Percentiles rank a stretch among this genome's conserved stretches.
Conservation (phyloP, 805 yeast species). For the Teunomyces gatunensis region DNA sequence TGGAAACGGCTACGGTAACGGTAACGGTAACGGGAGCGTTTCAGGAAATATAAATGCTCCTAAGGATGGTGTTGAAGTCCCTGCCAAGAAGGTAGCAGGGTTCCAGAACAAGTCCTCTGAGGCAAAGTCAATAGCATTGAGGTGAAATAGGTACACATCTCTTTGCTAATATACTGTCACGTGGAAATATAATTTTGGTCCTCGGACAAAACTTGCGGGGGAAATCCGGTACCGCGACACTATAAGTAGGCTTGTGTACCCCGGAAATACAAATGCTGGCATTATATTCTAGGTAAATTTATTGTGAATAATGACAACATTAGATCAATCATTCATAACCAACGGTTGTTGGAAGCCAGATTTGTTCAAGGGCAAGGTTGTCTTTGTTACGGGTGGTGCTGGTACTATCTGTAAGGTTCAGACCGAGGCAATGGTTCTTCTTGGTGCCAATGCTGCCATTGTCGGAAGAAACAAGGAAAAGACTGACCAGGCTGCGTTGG, state of each 20-base stretch:
- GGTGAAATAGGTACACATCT: neutral
- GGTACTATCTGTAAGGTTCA: constrained; percentile 29
- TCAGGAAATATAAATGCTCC: neutral
- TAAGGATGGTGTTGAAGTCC: neutral
- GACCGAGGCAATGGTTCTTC: constrained; percentile 26
- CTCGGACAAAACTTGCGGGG: constrained; percentile 3
- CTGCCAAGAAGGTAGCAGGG: constrained; percentile 1
- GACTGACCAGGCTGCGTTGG: constrained; percentile 22
- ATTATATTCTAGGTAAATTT: neutral
- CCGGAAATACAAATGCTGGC: neutral
- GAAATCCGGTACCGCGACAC: neutral
- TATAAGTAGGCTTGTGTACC: neutral
- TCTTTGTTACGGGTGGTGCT: constrained; percentile 30
- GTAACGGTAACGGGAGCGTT: neutral
- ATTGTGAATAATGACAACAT: constrained; percentile 1
- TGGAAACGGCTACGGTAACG: neutral
- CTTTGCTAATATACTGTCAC: neutral
- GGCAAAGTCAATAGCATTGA: neutral
- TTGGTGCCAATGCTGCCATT: constrained; percentile 30
- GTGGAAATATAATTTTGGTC: neutral
- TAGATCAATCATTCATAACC: constrained; percentile 19
- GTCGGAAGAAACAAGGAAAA: constrained; percentile 25
- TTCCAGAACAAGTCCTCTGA: neutral
- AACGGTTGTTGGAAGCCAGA: constrained; percentile 23
- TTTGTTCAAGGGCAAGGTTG: constrained; percentile 29